These are phyloP conservation scores for Lentithecium fluviatile DNA, from an alignment of 495 filamentous ascomycete genomes.

Conservation along the genomic window DNA sequence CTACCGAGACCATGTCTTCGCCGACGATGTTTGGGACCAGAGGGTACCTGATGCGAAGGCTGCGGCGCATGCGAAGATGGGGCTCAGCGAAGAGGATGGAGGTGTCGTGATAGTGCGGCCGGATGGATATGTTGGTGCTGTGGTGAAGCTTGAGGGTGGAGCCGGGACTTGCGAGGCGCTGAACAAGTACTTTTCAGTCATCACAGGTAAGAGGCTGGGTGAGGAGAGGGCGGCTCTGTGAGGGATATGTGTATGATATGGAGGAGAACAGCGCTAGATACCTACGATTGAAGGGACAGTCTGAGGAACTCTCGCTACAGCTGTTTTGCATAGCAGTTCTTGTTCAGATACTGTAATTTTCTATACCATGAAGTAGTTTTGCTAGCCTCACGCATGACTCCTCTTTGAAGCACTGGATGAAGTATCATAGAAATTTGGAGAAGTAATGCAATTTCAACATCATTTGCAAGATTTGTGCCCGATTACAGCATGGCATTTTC, in stretches of 20 bases:
- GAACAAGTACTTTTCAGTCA: constrained; percentile 75
- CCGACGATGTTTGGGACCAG: constrained; percentile 77
- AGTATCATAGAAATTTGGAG: too few relatives aligned
- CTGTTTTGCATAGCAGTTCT: too few relatives aligned
- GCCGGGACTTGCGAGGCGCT: constrained; percentile 76
- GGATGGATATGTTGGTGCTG: constrained; percentile 81
- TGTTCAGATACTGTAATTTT: too few relatives aligned
- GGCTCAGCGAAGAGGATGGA: constrained; percentile 68
- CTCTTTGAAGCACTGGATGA: too few relatives aligned
- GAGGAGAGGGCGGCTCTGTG: constrained; percentile 25
- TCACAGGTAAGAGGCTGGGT: constrained; percentile 46
- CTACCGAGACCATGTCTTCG: constrained; percentile 81
- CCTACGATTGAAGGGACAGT: too few relatives aligned
- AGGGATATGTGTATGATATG: not conserved
- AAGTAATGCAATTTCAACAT: too few relatives aligned
- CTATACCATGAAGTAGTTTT: too few relatives aligned
- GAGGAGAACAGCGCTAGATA: too few relatives aligned
- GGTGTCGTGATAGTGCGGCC: constrained; percentile 80
- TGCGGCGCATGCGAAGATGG: constrained; percentile 84
- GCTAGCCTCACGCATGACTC: too few relatives aligned
- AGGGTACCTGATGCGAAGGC: constrained; percentile 65
- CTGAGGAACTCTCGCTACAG: too few relatives aligned
- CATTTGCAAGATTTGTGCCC: too few relatives aligned
- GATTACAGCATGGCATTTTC: too few relatives aligned
- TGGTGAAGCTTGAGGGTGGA: constrained; percentile 69